Base-by-base conservation (phyloP, 768 basidiomycete species). In the Xerocomus potaroensis region DNA sequence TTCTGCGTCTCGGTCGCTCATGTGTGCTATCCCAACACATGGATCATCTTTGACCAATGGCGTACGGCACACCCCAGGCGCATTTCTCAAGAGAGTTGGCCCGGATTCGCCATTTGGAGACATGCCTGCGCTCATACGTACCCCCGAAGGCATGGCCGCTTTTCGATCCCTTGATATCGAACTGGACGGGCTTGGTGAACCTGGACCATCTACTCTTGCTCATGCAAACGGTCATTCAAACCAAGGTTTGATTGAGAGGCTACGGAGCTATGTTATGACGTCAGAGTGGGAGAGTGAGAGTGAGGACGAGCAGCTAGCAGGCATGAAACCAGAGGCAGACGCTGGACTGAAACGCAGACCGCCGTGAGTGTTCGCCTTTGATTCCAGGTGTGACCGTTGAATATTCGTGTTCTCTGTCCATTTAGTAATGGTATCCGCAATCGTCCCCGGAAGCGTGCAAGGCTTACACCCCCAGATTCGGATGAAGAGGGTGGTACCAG, bases 141-240 rank as follows among this genome's bases (percentile, higher is more conserved):
- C 87, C 0, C 70, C 80, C 0, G 74, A 80, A 48, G 81, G 82
- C n/a, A 94, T 94, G 91, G 61, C 72, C 3, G 54, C 70, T 43
- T 91, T 91, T 55, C 63, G 63, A 22, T 71, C 79, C 40, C 69
- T 91, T 7, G 85, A 89, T 49, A 59, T 49, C 9, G 77, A 77
- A 15, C 58, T 84, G 11, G 72, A 75, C 54, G 55, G 57, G 36
- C 49, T 63, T n/a, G 62, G 62, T 40, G 62, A 68, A 54, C 66
- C 64, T 15, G 66, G 62, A 22, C 64, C 64, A 39, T 67, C 66
- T 6, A 64, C 58, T 15, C 63, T 67, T 19, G 59, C 62, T 3
- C 56, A 63, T n/a, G 61, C 65, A 6, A 65, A 50, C 53, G 77
- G 53, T 5, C 51, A 61, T 26, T 32, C 31, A 10, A 48, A 49